Base-by-base conservation (phyloP, 768 basidiomycete genomes). In the Suillus sp. region DNA sequence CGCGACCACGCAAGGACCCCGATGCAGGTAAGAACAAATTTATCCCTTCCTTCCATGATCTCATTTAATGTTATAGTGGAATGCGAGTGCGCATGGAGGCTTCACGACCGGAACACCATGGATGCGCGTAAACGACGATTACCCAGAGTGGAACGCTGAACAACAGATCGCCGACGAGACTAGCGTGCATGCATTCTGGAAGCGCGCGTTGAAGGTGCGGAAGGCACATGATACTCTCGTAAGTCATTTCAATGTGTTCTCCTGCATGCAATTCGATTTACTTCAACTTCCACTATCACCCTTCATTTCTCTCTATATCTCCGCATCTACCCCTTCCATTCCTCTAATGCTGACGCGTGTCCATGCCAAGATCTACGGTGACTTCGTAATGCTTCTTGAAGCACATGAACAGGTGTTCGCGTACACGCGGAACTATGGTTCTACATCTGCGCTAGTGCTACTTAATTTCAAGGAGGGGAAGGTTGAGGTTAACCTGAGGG, bases 91-190 rank as follows among this genome's bases (percentile, higher is more conserved):
- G 9, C 79, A 91, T 61, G 87, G 82, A 0, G 90, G 91, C 0
- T 91, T 92, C 72, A 86, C 87, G 14, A 78, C 82, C 0, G 85
- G 83, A 2, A 80, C 72, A 2, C 89, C 90, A 0, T 92, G 89
- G 90, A 91, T 91, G 88, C 79, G 87, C 30, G 83, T 88, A 8
- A 87, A 90, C 67, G 87, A 89, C 43, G 88, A 91, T 67, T 89
- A 85, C 69, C 61, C 66, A n/a, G 68, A 73, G 2, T 89, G 86
- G 82, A 91, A 90, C 66, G 87, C 78, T 18, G 78, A 67, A 1
- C 72, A 69, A 14, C 84, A 91, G 72, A 45, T 78, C 18, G 65
- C 68, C 0, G 83, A 90, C 62, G 66, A 75, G 1, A 66, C 77
- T n/a, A 89, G 86, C 67, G 86, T 89, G 3, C 78, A 78, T 51